Percentiles rank a stretch among this genome's conserved stretches.
phyloP scores from a whole-genome alignment of 257 asterid species.

The Solanum ahanhuiri region DNA sequence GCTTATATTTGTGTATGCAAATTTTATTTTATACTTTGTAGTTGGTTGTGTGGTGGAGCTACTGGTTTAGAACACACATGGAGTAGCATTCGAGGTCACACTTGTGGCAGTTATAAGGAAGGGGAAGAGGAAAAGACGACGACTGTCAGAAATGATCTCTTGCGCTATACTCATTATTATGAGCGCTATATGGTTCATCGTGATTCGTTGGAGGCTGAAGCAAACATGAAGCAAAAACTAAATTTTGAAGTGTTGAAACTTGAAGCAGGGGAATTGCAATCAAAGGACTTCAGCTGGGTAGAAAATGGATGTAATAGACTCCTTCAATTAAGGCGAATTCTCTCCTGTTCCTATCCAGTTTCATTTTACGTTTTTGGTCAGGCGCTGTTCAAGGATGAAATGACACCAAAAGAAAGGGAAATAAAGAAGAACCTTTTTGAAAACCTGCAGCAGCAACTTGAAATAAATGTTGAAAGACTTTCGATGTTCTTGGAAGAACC shows the following conservation, averaged over 20 bases:
- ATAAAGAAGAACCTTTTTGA: conserved; percentile 54
- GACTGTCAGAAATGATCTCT: conserved; percentile 12
- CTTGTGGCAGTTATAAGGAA: conserved; percentile 42
- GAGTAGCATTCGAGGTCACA: conserved; percentile 19
- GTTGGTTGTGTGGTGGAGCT: conserved; percentile 63
- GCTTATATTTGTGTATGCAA: neutral
- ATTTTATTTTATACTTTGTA: conserved; percentile 1
- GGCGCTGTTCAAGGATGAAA: conserved; percentile 15
- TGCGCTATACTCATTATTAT: conserved; percentile 40
- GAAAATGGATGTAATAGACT: conserved; percentile 33
- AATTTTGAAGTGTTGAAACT: conserved; percentile 9
- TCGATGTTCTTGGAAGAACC: conserved; percentile 34
- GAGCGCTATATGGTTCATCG: conserved; percentile 30
- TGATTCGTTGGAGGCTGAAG: conserved; percentile 35
- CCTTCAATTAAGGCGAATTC: conserved; percentile 30
- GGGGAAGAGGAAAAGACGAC: neutral
- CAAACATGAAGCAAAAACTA: conserved; percentile 14
- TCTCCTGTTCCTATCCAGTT: conserved; percentile 36
- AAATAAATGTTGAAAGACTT: conserved; percentile 34
- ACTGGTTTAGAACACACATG: conserved; percentile 33
- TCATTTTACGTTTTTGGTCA: conserved; percentile 48
- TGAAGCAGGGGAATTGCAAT: conserved; percentile 5
- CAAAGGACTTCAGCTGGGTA: conserved; percentile 38
- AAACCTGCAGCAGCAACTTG: conserved; percentile 57
- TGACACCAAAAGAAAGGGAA: conserved; percentile 25